A percentile compares a stretch with the other conserved stretches of the same genome.
phyloP scores from a whole-genome alignment of 139 green algal species.

The Chlorella sp. region DNA sequence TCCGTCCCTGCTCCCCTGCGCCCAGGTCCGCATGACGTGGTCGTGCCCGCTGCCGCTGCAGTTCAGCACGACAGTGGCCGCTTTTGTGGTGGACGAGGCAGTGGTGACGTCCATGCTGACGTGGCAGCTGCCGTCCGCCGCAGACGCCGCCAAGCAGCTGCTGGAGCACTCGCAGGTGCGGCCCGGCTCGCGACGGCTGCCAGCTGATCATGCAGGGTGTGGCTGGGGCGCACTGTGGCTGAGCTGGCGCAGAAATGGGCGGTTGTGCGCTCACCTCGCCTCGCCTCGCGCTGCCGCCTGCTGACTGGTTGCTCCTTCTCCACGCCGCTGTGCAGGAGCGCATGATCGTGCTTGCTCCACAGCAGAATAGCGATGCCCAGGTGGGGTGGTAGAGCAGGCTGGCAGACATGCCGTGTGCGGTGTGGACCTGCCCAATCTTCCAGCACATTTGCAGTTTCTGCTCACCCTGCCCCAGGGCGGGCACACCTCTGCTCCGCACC shows the following conservation, averaged over 20 bases:
- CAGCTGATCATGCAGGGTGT: too few relatives aligned
- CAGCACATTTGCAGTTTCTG: not conserved
- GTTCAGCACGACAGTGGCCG: constrained; percentile 7
- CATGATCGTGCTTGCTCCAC: constrained; percentile 9
- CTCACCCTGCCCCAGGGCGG: not conserved
- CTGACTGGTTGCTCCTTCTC: not conserved
- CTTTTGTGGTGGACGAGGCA: constrained; percentile 5
- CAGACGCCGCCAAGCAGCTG: constrained; percentile 4
- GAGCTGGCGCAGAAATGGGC: too few relatives aligned
- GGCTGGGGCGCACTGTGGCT: too few relatives aligned
- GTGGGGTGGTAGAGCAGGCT: too few relatives aligned
- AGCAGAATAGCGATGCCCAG: too few relatives aligned
- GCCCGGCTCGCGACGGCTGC: not conserved
- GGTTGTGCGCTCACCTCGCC: too few relatives aligned
- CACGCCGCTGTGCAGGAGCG: constrained; percentile 4
- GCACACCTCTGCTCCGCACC: not conserved
- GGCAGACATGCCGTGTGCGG: too few relatives aligned
- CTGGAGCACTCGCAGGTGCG: constrained; percentile 9
- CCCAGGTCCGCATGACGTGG: constrained; percentile 27
- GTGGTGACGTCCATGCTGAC: constrained; percentile 13
- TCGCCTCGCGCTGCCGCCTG: too few relatives aligned
- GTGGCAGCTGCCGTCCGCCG: constrained; percentile 2
- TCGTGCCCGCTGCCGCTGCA: constrained; percentile 20
- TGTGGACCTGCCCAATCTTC: too few relatives aligned
- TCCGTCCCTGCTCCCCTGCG: not conserved